These are phyloP conservation scores for Trichothecium roseum DNA, from an alignment of 2,329 filamentous ascomycete genomes.

Conservation along the genomic window DNA sequence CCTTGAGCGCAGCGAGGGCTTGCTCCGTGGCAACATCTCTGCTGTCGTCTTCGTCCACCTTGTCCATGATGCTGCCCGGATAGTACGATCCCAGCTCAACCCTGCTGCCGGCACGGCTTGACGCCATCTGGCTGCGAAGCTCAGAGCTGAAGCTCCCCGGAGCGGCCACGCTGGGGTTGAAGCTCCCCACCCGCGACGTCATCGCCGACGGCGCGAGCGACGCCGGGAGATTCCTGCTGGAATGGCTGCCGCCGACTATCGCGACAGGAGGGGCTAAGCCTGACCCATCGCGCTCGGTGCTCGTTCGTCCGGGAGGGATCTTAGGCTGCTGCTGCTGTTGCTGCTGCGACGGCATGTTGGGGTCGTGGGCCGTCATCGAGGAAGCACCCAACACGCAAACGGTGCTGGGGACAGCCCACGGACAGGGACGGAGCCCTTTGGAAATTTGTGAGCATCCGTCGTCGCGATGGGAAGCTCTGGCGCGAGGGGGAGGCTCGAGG, in stretches of 20 bases:
- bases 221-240: constrained; percentile 35
- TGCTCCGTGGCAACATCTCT: constrained; percentile 51
- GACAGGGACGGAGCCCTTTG: constrained; percentile 26
- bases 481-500: constrained; percentile 1
- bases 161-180: constrained; percentile 54
- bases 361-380: constrained; percentile 18
- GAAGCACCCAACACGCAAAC: constrained; percentile 21
- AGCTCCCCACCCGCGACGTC: constrained; percentile 29
- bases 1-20: constrained; percentile 63
- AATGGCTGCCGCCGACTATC: too few species aligned
- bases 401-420: constrained; percentile 22
- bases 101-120: constrained; percentile 23
- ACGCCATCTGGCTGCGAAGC: constrained; percentile 57
- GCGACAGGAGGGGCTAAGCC: constrained; percentile 35
- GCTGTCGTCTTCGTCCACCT: constrained; percentile 52
- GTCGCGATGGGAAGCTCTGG: constrained; percentile 1
- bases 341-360: constrained; percentile 23
- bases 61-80: constrained; percentile 36
- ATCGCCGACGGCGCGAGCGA: constrained; percentile 20
- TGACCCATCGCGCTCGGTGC: constrained; percentile 44
- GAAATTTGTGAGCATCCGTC: constrained; percentile 21
- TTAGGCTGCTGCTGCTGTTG: constrained; percentile 2
- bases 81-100: constrained; percentile 23
- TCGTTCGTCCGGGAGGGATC: constrained; percentile 24
- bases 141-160: constrained; percentile 88